A percentile compares a stretch with the other conserved stretches of the same genome.
Evolutionary conservation across 2,329 filamentous ascomycete genomes (phyloP).

Genomic region (Ilyonectria sp.): DNA sequence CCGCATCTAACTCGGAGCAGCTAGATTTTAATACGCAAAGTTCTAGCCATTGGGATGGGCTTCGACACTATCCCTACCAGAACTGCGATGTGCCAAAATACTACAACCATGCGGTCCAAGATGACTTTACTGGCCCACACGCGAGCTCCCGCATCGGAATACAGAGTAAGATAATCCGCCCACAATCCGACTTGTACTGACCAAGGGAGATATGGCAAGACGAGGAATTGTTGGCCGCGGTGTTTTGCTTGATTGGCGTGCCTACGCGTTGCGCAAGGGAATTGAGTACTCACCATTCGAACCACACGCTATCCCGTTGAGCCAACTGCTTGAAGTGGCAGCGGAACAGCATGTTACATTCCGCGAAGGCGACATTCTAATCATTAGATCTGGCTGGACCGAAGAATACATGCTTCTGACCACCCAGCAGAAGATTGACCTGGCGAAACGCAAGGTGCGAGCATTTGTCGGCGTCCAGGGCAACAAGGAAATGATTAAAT

Average conservation of each 20-base stretch:
- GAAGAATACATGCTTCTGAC: constrained; percentile 53
- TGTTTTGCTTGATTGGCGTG: constrained; percentile 47
- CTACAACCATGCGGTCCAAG: neutral
- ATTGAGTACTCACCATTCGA: constrained; percentile 57
- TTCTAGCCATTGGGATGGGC: constrained; percentile 45
- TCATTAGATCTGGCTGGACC: constrained; percentile 69
- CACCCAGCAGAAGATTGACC: constrained; percentile 45
- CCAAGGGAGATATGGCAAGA: neutral
- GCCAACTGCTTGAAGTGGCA: constrained; percentile 60
- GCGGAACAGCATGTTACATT: constrained; percentile 59
- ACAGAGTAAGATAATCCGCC: constrained; percentile 34
- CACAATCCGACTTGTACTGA: constrained; percentile 30
- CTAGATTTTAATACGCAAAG: constrained; percentile 38
- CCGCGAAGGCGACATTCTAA: constrained; percentile 68
- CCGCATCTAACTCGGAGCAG: constrained; percentile 18
- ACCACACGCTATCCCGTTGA: constrained; percentile 59
- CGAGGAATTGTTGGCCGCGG: constrained; percentile 34
- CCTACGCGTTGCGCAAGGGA: constrained; percentile 58
- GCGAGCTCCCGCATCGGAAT: constrained; percentile 8
- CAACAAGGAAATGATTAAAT: constrained; percentile 63
- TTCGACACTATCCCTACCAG: constrained; percentile 46
- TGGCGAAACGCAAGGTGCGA: constrained; percentile 34
- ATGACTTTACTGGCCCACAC: constrained; percentile 38
- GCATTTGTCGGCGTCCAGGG: constrained; percentile 60
- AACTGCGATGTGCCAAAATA: constrained; percentile 29